These are phyloP conservation scores for Magnaporthiopsis incrustans DNA, from an alignment of 2,329 filamentous ascomycete species.

Conservation along the genomic window DNA sequence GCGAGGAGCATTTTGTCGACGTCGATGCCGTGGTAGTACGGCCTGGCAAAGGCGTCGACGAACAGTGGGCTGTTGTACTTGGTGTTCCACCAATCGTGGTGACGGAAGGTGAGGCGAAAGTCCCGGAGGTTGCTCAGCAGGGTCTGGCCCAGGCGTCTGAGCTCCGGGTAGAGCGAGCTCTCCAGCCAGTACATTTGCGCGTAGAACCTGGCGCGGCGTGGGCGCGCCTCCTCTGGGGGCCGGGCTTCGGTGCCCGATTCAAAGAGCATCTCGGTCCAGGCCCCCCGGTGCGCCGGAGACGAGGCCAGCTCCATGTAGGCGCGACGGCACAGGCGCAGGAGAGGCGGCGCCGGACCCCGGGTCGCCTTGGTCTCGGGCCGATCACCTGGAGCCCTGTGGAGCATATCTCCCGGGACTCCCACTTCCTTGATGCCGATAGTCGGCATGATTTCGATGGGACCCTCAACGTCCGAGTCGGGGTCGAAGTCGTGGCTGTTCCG, in stretches of 20 bases:
- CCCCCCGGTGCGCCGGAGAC: background rate
- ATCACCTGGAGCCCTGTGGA: background rate
- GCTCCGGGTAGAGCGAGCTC: background rate
- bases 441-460: background rate
- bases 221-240: background rate
- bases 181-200: background rate
- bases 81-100: constrained; percentile 8
- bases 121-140: constrained; percentile 3
- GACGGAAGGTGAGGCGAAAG: constrained; percentile 9
- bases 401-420: no score
- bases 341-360: background rate
- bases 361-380: background rate
- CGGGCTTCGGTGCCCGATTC: background rate
- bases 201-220: background rate
- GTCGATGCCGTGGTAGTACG: background rate
- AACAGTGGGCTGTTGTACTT: constrained; percentile 3
- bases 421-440: no score
- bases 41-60: constrained; percentile 1
- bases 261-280: background rate
- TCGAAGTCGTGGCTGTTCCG: background rate
- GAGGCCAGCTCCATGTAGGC: constrained; percentile 6
- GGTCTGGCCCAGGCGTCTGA: no score
- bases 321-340: constrained; percentile 7
- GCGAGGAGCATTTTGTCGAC: background rate
- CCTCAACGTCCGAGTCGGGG: background rate